Percentiles rank a stretch among this genome's conserved stretches.
phyloP scores from a whole-genome alignment of 164 flowering plant species.

The Warburgia ugandensis region DNA sequence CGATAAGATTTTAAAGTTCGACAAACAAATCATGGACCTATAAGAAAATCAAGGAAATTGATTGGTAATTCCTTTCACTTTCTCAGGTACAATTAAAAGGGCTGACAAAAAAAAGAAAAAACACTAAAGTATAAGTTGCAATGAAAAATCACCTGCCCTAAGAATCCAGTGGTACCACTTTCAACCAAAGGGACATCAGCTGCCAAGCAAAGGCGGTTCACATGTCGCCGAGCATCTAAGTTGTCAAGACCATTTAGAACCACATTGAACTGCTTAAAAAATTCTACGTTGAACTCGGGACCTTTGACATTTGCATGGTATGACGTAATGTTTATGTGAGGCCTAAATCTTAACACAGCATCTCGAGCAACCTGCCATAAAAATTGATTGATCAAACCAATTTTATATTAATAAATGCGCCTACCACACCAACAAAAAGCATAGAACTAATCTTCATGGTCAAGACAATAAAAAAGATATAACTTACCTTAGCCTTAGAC shows the following conservation, averaged over 20 bases:
- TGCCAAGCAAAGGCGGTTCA: slow-evolving; percentile 93
- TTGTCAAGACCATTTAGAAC: slow-evolving; percentile 96
- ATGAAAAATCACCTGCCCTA: slow-evolving; percentile 72
- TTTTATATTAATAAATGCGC: not conserved
- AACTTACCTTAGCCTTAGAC: slow-evolving; percentile 86
- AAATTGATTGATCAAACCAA: slow-evolving; percentile 4
- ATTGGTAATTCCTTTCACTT: no score
- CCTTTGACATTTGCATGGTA: slow-evolving; percentile 95
- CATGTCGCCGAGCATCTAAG: slow-evolving; percentile 94
- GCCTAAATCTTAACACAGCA: slow-evolving; percentile 83
- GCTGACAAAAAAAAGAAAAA: not conserved
- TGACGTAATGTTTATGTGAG: slow-evolving; percentile 69
- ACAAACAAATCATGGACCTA: no score
- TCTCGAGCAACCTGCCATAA: slow-evolving; percentile 88
- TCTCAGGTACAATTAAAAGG: not conserved
- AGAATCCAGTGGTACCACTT: slow-evolving; percentile 98
- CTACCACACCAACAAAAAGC: not conserved
- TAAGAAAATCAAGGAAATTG: no score
- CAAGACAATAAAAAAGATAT: not conserved
- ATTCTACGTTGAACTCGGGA: slow-evolving; percentile 81
- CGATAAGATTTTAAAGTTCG: no score
- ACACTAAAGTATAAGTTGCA: slow-evolving; percentile 3
- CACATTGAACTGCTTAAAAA: slow-evolving; percentile 84
- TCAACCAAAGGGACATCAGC: slow-evolving; percentile 93
- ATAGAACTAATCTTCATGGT: not conserved